Percentiles rank a stretch among this genome's conserved stretches.
phyloP scores from a whole-genome alignment of 75 land plant species.

The Larix kaempferi region DNA sequence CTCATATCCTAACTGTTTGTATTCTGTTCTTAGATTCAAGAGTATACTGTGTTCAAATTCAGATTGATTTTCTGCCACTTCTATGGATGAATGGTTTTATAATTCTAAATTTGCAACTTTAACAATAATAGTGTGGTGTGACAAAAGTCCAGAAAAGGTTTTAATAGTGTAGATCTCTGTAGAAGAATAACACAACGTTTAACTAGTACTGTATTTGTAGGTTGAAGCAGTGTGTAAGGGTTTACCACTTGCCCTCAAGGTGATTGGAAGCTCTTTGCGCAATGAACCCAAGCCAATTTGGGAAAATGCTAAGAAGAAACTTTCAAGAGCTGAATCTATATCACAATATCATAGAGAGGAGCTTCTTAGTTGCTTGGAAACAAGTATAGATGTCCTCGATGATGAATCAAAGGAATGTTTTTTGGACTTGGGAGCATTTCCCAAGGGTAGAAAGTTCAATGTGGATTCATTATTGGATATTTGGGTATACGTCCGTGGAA shows the following conservation, averaged over 20 bases:
- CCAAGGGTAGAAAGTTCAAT: not conserved
- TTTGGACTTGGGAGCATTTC: not conserved
- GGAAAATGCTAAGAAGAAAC: not conserved
- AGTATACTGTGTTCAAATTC: too few relatives aligned
- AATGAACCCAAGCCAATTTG: not conserved
- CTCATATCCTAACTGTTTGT: too few relatives aligned
- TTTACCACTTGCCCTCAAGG: constrained; percentile 6
- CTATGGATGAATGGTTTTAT: too few relatives aligned
- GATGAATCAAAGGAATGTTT: not conserved
- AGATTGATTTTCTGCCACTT: too few relatives aligned
- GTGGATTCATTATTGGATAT: not conserved
- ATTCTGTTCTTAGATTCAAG: too few relatives aligned
- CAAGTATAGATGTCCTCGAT: not conserved
- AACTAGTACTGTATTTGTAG: not conserved
- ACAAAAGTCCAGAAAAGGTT: too few relatives aligned
- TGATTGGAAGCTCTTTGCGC: not conserved
- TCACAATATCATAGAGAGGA: not conserved
- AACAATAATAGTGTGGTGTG: too few relatives aligned
- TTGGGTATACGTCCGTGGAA: constrained; percentile 1
- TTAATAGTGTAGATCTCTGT: too few relatives aligned
- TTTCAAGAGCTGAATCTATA: not conserved
- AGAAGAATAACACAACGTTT: too few relatives aligned
- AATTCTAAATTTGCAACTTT: too few relatives aligned
- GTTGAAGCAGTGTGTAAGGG: not conserved
- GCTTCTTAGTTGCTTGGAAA: not conserved